These are phyloP conservation scores for Striga hermonthica DNA, from an alignment of 305 asterid species.

Conservation along the genomic window DNA sequence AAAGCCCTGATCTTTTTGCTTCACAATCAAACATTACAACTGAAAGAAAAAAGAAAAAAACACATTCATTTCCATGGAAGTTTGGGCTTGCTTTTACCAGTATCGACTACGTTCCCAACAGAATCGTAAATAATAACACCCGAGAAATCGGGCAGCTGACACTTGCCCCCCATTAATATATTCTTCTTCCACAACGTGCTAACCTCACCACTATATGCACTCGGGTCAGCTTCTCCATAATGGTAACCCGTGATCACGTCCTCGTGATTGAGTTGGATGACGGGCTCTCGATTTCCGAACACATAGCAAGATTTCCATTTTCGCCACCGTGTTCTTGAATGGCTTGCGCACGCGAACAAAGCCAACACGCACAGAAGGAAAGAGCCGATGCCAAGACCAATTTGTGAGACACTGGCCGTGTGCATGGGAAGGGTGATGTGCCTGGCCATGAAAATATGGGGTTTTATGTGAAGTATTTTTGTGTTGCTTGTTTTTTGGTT, in stretches of 20 bases:
- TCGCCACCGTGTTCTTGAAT: slow-evolving; percentile 46
- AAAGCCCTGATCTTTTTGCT: too few relatives aligned
- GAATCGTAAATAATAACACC: slow-evolving; percentile 85
- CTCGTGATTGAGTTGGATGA: slow-evolving; percentile 60
- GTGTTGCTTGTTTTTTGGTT: not conserved
- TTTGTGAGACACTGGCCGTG: slow-evolving; percentile 30
- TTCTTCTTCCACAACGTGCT: slow-evolving; percentile 75
- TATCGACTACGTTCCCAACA: slow-evolving; percentile 49
- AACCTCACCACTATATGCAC: slow-evolving; percentile 46
- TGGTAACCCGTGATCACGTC: slow-evolving; percentile 36
- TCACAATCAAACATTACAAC: too few relatives aligned
- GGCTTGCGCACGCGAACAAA: slow-evolving; percentile 57
- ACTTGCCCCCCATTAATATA: slow-evolving; percentile 89
- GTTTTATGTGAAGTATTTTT: not conserved
- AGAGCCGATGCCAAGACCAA: slow-evolving; percentile 45
- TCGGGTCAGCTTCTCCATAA: slow-evolving; percentile 50
- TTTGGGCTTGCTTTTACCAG: slow-evolving; percentile 45
- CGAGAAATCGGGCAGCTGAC: slow-evolving; percentile 90
- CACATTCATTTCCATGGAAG: slow-evolving; percentile 61
- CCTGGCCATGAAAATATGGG: slow-evolving; percentile 45
- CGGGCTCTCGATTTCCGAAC: slow-evolving; percentile 52
- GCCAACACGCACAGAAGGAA: slow-evolving; percentile 54
- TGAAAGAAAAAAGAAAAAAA: too few relatives aligned
- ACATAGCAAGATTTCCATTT: slow-evolving; percentile 67
- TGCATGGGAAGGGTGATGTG: slow-evolving; percentile 30